These are phyloP conservation scores for Ramalina peruviana DNA, from an alignment of 495 filamentous ascomycete species.

Conservation along the genomic window DNA sequence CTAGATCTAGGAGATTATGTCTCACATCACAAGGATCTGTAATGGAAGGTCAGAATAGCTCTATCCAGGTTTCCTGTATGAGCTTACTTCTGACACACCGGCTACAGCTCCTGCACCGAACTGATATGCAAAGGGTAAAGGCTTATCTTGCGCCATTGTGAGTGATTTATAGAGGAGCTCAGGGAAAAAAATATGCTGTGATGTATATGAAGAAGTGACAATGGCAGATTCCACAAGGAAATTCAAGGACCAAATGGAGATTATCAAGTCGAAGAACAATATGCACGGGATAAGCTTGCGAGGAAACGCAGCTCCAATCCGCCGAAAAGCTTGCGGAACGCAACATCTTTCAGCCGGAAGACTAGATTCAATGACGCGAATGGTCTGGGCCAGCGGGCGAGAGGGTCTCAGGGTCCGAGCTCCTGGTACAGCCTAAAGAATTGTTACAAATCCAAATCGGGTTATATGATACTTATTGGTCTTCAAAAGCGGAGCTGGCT, in stretches of 20 bases:
- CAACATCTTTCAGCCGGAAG: background rate
- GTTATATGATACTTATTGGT: no score
- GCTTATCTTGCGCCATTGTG: conserved; percentile 54
- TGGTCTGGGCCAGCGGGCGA: background rate
- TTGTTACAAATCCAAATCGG: no score
- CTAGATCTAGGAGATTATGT: background rate
- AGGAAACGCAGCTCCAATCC: background rate
- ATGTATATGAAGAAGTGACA: no score
- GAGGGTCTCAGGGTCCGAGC: no score
- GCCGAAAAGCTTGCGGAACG: background rate
- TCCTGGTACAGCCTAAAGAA: no score
- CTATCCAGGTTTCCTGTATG: conserved; percentile 6
- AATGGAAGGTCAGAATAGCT: conserved; percentile 20
- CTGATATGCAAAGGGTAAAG: conserved; percentile 74
- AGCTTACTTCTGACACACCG: conserved; percentile 77
- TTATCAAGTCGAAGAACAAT: no score
- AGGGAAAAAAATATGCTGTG: no score
- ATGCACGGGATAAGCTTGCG: background rate
- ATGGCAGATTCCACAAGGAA: no score
- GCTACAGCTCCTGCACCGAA: conserved; percentile 81
- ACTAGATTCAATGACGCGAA: background rate
- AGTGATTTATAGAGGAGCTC: background rate
- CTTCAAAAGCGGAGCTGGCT: no score
- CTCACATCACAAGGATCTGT: conserved; percentile 79
- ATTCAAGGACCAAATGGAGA: no score